phyloP scores from a whole-genome alignment of 306 rosid species.

The Urtica urens region DNA sequence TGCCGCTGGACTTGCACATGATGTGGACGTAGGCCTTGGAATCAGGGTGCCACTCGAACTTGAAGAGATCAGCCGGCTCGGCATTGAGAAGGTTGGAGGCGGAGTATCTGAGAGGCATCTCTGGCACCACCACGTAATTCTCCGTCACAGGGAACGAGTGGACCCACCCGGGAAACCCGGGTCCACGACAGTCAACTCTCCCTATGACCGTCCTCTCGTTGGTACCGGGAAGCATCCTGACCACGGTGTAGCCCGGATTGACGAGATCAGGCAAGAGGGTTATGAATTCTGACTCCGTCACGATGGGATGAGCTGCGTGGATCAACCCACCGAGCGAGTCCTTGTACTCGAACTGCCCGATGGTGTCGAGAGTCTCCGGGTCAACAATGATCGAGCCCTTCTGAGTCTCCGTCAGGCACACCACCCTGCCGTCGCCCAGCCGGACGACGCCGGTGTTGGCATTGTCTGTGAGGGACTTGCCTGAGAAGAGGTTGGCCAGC shows the following conservation, averaged over 20 bases:
- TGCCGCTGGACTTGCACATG: conserved; percentile 78
- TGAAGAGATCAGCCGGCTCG: conserved; percentile 73
- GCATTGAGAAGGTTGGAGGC: conserved; percentile 72
- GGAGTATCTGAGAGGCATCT: conserved; percentile 78
- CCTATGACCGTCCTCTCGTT: conserved; percentile 70
- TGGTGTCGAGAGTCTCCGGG: conserved; percentile 52
- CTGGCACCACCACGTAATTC: conserved; percentile 65
- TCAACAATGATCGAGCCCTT: conserved; percentile 72
- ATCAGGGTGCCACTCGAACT: conserved; percentile 84
- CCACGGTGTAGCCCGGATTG: conserved; percentile 63
- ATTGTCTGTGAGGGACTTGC: conserved; percentile 70
- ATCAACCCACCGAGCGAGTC: conserved; percentile 72
- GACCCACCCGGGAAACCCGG: conserved; percentile 80
- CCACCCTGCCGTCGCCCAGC: conserved; percentile 80
- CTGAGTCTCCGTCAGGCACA: conserved; percentile 85
- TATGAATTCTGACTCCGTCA: conserved; percentile 57
- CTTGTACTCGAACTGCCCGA: conserved; percentile 57
- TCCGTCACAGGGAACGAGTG: conserved; percentile 79
- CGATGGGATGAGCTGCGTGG: conserved; percentile 87
- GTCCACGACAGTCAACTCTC: conserved; percentile 48
- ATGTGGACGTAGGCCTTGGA: conserved; percentile 60
- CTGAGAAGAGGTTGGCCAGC: conserved; percentile 58
- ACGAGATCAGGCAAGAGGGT: conserved; percentile 69
- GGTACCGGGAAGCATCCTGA: conserved; percentile 56
- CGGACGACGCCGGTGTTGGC: conserved; percentile 78